Base-by-base conservation (phyloP, 805 yeast species). In the Ogataea salicorniae region DNA sequence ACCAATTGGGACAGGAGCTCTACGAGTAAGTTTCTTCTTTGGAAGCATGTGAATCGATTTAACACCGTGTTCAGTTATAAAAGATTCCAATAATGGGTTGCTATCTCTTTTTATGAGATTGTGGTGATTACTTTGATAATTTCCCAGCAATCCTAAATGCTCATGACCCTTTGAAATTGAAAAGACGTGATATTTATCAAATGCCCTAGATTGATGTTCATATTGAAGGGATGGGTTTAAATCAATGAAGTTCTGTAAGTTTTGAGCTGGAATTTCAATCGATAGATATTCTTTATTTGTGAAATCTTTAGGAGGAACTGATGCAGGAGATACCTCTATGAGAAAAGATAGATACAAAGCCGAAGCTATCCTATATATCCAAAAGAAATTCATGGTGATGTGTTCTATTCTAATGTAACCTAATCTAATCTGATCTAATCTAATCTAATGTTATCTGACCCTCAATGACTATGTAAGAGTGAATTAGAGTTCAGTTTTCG, bases 101-200 rank as follows among this genome's bases (percentile, higher is more conserved):
- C 42, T 48, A 16, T 59, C 55, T 45, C 76, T 61, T 51, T 63
- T 66, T 42, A 69, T 56, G 43, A 62, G 51, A 22, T 55, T 42
- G 35, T 60, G 45, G 34, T 59, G 49, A 47, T 69, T 62, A 16
- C 71, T 60, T 42, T 64, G 61, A 45, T 52, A 59, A 49, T 69
- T 71, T 5, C 75, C 74, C 53, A 75, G 56, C 34, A 58, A 56
- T 23, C 52, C 53, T 17, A 51, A 14, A 48, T 67, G 67, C 5
- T 64, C 56, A 49, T 71, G 72, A 11, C 54, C 46, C 53, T 76
- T 76, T 33, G 63, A 53, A 26, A 77, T 61, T 8, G 92, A 84
- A 57, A 87, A 84, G 14, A 88, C 84, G 61, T 76, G 80, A 61
- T 82, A 83, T 50, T 80, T 71, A 20, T 77, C 80, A 20, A 81